Conservation (phyloP, 2,329 filamentous ascomycete species). For the Raffaelea deltoideospora region DNA sequence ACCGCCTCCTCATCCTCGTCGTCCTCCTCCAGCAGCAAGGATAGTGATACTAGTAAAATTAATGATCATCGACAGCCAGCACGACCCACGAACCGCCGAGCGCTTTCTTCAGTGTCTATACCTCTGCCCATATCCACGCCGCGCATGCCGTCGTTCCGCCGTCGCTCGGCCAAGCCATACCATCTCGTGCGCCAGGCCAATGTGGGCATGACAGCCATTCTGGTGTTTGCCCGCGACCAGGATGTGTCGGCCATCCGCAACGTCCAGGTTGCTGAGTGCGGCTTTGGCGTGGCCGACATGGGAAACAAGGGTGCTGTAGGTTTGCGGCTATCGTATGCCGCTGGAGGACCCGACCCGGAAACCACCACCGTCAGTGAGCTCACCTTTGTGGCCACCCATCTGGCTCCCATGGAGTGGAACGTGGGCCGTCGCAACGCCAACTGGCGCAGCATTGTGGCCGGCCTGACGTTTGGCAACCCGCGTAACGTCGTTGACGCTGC, state of each 20-base stretch:
- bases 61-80: too few relatives aligned
- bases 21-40: background rate
- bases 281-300: constrained; percentile 76
- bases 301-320: constrained; percentile 92
- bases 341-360: constrained; percentile 14
- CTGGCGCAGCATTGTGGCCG: constrained; percentile 71
- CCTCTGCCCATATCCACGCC: too few relatives aligned
- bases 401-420: constrained; percentile 76
- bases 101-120: too few relatives aligned
- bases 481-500: constrained; percentile 17
- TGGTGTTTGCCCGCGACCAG: constrained; percentile 68
- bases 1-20: background rate
- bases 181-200: constrained; percentile 56
- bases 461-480: constrained; percentile 57
- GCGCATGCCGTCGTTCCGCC: background rate
- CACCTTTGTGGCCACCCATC: constrained; percentile 77
- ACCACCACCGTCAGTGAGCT: constrained; percentile 36
- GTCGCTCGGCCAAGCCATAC: constrained; percentile 27
- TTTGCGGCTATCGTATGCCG: constrained; percentile 49
- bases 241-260: constrained; percentile 42
- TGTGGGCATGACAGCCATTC: constrained; percentile 76
- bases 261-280: constrained; percentile 66
- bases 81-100: too few relatives aligned
- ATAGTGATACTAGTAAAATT: too few relatives aligned
- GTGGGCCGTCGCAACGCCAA: constrained; percentile 65